phyloP scores from a whole-genome alignment of 1,139 yeast genomes.

The Suhomyces wounanorum region DNA sequence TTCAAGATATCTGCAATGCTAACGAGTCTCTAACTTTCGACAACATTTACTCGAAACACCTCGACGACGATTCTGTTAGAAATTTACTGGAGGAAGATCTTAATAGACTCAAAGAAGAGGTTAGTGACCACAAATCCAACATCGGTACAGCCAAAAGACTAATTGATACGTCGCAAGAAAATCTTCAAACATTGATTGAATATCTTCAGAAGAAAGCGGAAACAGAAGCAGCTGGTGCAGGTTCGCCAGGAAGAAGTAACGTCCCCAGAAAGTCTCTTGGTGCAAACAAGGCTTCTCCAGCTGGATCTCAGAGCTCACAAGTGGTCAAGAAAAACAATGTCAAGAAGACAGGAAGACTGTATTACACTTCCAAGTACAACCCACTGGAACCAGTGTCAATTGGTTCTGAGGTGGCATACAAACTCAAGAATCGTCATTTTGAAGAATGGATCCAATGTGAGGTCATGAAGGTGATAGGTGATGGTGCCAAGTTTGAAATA shows the following conservation, averaged over 20 bases:
- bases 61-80: slow-evolving; percentile 21
- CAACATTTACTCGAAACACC: slow-evolving; percentile 35
- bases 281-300: slow-evolving; percentile 11
- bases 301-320: slow-evolving; percentile 3
- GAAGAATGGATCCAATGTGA: slow-evolving; percentile 98
- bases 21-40: slow-evolving; percentile 59
- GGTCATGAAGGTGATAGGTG: slow-evolving; percentile 73
- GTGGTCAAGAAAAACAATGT: slow-evolving; percentile 25
- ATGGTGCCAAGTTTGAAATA: slow-evolving; percentile 79
- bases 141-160: slow-evolving; percentile 57
- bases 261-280: slow-evolving; percentile 11
- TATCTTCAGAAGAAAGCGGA: slow-evolving; percentile 20
- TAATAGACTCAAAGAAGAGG: slow-evolving; percentile 38
- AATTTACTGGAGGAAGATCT: slow-evolving; percentile 41
- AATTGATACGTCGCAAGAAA: slow-evolving; percentile 43
- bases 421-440: slow-evolving; percentile 62
- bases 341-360: slow-evolving; percentile 43
- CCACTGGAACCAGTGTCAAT: slow-evolving; percentile 61
- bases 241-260: slow-evolving; percentile 2
- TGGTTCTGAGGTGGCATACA: slow-evolving; percentile 89
- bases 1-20: slow-evolving; percentile 66
- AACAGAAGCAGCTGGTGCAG: slow-evolving; percentile 8
- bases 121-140: slow-evolving; percentile 56
- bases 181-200: slow-evolving; percentile 36
- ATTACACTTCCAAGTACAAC: slow-evolving; percentile 49